Evolutionary conservation across 2,329 filamentous ascomycete species (phyloP).

Genomic region (Neonectria sp.): DNA sequence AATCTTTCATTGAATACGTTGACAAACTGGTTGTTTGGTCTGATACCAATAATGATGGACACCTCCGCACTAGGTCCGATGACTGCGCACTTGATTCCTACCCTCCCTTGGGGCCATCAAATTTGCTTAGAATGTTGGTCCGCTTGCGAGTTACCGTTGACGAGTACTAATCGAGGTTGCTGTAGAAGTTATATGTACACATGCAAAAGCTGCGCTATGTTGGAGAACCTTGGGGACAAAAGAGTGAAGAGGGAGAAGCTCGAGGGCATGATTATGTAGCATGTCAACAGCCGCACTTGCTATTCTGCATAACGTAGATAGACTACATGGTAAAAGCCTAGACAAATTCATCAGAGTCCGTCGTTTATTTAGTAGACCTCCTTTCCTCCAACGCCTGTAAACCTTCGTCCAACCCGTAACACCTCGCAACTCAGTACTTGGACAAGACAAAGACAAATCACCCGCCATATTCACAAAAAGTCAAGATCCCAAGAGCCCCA

Average conservation of each 20-base stretch:
- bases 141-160: neutral
- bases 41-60: neutral
- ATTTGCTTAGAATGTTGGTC: conserved; percentile 2
- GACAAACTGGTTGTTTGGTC: neutral
- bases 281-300: neutral
- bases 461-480: conserved; percentile 38
- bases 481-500: conserved; percentile 48
- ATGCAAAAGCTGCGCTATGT: neutral
- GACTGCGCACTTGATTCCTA: neutral
- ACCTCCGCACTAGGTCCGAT: neutral
- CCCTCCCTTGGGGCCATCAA: neutral
- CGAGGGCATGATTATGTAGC: neutral
- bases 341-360: neutral
- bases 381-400: neutral
- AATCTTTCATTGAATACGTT: neutral
- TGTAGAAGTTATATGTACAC: neutral
- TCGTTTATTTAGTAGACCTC: neutral
- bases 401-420: neutral
- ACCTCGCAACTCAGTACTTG: neutral
- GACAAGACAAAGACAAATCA: conserved; percentile 1
- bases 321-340: neutral
- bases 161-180: neutral
- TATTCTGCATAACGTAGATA: neutral
- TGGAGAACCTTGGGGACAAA: neutral
- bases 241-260: neutral